Evolutionary conservation across 2,329 filamentous ascomycete species (phyloP), one percentile per base, ranked within the genome.

Genomic region (Aspergillus pseudoglaucus): DNA sequence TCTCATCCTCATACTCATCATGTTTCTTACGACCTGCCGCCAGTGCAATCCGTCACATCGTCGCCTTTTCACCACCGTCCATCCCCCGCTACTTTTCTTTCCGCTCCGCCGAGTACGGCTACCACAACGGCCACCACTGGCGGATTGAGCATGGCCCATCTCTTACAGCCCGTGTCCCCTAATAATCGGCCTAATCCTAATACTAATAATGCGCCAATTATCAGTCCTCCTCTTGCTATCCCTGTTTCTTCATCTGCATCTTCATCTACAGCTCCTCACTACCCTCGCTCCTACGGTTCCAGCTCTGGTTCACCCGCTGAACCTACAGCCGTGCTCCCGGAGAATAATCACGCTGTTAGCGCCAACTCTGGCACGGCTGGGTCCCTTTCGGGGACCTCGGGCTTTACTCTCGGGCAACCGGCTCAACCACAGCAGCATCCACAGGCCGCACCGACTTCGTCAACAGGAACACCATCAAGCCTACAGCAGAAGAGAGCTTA

Each of bases 401-500:
- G 54, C 33, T 50, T 27, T 63, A 14, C 58, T 58, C 47, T 65
- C 68, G 47, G 57, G 66, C 67, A 80, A 40, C 53, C 55, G 3
- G 55, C 53, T 61, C 66, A 80, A 54, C 84, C 87, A 57, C 82
- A 76, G 60, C 67, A 80, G 55, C 85, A 87, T 58, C 15, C 37
- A 6, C 37, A 15, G 15, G 10, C 37, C 15, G 10, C 37, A 20
- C 33, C 33, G 14, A 8, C 14, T 35, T 2, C 33, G 3, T n/a
- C 33, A n/a, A 17, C 33, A 17, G 33, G 14, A 17, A n/a, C 33
- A 6, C 15, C 37, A 12, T 20, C 37, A 12, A 18, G 37, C 9
- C 81, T 86, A 27, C 89, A 66, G 42, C 66, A 95, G 67, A 97
- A 97, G 69, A 79, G 93, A 63, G 91, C 93, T 2, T 98, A 97